Conservation (phyloP, 495 filamentous ascomycete species). For the Pyrenula aspistea region DNA sequence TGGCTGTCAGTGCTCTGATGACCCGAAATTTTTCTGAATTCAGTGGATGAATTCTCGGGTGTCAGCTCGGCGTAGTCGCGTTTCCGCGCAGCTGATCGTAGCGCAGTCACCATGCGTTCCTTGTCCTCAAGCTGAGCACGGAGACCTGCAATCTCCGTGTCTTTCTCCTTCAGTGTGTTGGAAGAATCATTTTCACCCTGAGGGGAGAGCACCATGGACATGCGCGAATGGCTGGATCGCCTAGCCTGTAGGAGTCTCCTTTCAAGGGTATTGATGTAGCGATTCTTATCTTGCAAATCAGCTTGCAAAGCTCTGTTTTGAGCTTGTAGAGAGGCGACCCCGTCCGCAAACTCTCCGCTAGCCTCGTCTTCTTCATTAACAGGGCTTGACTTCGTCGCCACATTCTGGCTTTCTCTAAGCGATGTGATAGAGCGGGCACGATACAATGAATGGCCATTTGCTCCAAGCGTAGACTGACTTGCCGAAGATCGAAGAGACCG, state of each 20-base stretch:
- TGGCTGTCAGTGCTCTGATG: constrained; percentile 13
- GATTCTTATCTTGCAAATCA: constrained; percentile 90
- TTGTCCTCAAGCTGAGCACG: constrained; percentile 88
- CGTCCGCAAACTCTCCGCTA: constrained; percentile 73
- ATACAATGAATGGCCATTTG: constrained; percentile 37
- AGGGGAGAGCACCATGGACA: constrained; percentile 54
- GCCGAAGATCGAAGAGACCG: constrained; percentile 60
- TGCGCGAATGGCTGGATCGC: constrained; percentile 76
- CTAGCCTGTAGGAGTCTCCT: constrained; percentile 84
- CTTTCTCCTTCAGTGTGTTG: constrained; percentile 70
- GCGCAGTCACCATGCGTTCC: constrained; percentile 80
- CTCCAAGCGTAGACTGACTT: constrained; percentile 53
- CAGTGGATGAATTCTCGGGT: constrained; percentile 24
- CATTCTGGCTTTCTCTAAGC: constrained; percentile 25
- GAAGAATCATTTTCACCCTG: constrained; percentile 45
- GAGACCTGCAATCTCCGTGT: constrained; percentile 85
- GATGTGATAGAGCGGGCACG: constrained; percentile 58
- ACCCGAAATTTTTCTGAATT: constrained; percentile 18
- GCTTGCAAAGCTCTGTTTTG: constrained; percentile 83
- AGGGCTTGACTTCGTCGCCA: constrained; percentile 19
- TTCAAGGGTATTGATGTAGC: constrained; percentile 89
- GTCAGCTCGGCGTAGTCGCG: constrained; percentile 69
- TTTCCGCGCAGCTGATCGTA: constrained; percentile 78
- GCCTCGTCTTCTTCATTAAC: constrained; percentile 60
- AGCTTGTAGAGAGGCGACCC: constrained; percentile 63